Conservation (phyloP, 495 filamentous ascomycete species). For the Penicillium steckii region DNA sequence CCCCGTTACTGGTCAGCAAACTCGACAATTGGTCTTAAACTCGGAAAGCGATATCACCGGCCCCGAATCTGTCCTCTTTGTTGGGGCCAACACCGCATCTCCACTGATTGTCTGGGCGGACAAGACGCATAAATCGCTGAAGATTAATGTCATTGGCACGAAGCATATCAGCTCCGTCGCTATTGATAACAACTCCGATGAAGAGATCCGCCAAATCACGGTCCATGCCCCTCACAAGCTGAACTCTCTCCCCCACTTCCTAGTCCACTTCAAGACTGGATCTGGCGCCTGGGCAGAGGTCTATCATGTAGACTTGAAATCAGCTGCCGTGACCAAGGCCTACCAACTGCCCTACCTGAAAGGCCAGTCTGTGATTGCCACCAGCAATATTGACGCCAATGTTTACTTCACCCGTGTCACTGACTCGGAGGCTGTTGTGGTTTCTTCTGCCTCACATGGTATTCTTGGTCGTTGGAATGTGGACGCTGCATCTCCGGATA, state of each 20-base stretch:
- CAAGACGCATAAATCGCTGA: conserved; percentile 61
- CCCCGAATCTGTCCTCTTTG: conserved; percentile 69
- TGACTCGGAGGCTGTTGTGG: conserved; percentile 64
- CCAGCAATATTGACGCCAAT: conserved; percentile 72
- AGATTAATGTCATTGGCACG: conserved; percentile 77
- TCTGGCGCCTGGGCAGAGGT: conserved; percentile 79
- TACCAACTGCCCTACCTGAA: conserved; percentile 70
- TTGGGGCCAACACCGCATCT: conserved; percentile 78
- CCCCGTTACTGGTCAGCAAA: conserved; percentile 63
- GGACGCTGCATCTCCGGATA: conserved; percentile 36
- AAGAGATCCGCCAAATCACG: conserved; percentile 63
- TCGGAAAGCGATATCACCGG: conserved; percentile 70
- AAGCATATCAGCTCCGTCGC: conserved; percentile 56
- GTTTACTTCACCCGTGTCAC: conserved; percentile 86
- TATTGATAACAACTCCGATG: conserved; percentile 50
- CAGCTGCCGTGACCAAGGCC: conserved; percentile 62
- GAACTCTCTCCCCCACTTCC: conserved; percentile 72
- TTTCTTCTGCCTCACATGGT: conserved; percentile 75
- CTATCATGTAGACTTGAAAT: conserved; percentile 74
- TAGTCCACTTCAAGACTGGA: conserved; percentile 76
- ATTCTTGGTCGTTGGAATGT: conserved; percentile 71
- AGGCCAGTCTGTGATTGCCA: conserved; percentile 73
- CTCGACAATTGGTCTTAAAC: conserved; percentile 62
- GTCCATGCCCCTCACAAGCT: conserved; percentile 71
- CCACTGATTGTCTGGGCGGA: conserved; percentile 85